Conservation (phyloP, 106 monocot species). For the Dendrobium officinale region DNA sequence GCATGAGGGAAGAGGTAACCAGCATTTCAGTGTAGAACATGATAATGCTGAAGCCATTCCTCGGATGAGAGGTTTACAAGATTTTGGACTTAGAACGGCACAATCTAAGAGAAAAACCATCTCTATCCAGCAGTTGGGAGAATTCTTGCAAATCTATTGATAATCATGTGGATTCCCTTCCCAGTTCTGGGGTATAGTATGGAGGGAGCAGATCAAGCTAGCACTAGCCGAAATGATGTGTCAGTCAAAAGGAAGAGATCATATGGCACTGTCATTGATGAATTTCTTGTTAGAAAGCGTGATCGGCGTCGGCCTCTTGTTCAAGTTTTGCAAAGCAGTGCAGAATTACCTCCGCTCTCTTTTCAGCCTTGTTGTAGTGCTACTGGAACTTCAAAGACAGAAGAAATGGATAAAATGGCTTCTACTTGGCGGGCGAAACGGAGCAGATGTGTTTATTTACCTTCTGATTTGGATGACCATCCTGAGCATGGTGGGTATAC, state of each 20-base stretch:
- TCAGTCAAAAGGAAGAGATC: slow-evolving; percentile 46
- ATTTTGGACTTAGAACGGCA: slow-evolving; percentile 57
- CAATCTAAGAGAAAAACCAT: slow-evolving; percentile 53
- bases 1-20: slow-evolving; percentile 19
- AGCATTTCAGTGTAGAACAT: slow-evolving; percentile 21
- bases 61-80: slow-evolving; percentile 58
- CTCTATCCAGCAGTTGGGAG: slow-evolving; percentile 24
- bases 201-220: slow-evolving; percentile 15
- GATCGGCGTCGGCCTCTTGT: slow-evolving; percentile 60
- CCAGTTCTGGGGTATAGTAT: slow-evolving; percentile 13
- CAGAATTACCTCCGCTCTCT: slow-evolving; percentile 34
- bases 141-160: slow-evolving; percentile 23
- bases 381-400: slow-evolving; percentile 9
- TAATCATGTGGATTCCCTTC: slow-evolving; percentile 19
- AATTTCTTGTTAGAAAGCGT: slow-evolving; percentile 54
- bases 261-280: slow-evolving; percentile 38
- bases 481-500: slow-evolving; percentile 30
- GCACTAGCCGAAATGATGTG: slow-evolving; percentile 21
- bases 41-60: slow-evolving; percentile 35
- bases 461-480: slow-evolving; percentile 38
- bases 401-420: slow-evolving; percentile 21
- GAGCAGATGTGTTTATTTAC: slow-evolving; percentile 27
- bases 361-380: slow-evolving; percentile 16
- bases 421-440: slow-evolving; percentile 23
- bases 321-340: slow-evolving; percentile 77